These are phyloP conservation scores for Fermentozyma sake DNA, from an alignment of 1,139 yeast genomes.

Conservation along the genomic window DNA sequence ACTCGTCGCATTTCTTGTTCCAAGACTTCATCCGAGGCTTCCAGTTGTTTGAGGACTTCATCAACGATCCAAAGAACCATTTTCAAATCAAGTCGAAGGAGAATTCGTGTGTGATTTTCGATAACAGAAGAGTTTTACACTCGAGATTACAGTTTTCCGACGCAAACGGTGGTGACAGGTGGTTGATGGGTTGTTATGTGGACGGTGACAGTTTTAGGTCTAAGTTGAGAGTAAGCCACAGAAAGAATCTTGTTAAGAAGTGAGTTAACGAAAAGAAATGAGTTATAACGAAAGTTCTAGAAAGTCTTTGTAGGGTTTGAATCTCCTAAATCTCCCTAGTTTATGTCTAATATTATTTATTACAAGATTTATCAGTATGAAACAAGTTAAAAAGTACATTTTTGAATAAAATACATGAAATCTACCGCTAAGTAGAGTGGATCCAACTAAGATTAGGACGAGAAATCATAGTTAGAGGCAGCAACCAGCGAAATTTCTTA, in stretches of 20 bases:
- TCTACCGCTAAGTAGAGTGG: neutral
- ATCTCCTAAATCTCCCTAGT: too few relatives aligned
- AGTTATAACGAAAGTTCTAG: too few relatives aligned
- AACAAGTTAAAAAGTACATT: too few relatives aligned
- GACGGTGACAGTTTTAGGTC: conserved; percentile 73
- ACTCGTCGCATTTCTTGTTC: conserved; percentile 27
- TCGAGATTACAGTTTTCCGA: conserved; percentile 60
- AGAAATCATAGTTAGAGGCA: conserved; percentile 1
- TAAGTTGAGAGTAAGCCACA: conserved; percentile 38
- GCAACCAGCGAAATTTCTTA: conserved; percentile 3
- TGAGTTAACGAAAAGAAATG: too few relatives aligned
- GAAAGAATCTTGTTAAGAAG: too few relatives aligned
- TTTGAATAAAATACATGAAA: too few relatives aligned
- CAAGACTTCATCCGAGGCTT: conserved; percentile 59
- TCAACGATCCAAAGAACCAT: conserved; percentile 54
- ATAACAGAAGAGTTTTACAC: conserved; percentile 70
- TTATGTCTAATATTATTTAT: too few relatives aligned
- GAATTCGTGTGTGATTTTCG: conserved; percentile 65
- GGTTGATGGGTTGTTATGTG: conserved; percentile 76
- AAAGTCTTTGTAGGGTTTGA: too few relatives aligned
- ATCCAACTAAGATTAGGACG: too few relatives aligned
- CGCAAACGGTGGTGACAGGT: conserved; percentile 51
- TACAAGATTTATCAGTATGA: too few relatives aligned
- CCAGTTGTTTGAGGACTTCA: conserved; percentile 52
- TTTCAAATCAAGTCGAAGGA: conserved; percentile 54